Evolutionary conservation across 2,329 filamentous ascomycete genomes (phyloP), one percentile per base, ranked within the genome.

Genomic region (Alternaria rosae): DNA sequence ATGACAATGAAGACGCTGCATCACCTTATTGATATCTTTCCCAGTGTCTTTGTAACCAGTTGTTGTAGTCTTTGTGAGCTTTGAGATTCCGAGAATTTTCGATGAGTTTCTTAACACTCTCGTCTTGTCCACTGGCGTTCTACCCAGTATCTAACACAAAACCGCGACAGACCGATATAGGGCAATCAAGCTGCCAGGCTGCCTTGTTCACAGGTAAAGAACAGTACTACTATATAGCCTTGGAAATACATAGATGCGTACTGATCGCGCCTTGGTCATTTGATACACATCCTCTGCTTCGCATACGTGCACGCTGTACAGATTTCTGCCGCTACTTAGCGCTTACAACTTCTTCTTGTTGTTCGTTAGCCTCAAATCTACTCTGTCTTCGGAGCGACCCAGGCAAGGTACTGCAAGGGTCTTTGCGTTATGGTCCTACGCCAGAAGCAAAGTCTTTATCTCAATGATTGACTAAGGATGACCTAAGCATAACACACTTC

Each of bases 1-100:
- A 17, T 38, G 26, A 26, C 35, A 57, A 57, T 52, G 20, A 44
- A 52, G 35, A 52, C 44, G 55, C 25, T 57, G 30, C 23, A 30
- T 50, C 30, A 25, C n/a, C 15, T 20, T 48, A n/a, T 21, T 20
- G 15, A 4, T 28, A 43, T 15, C 12, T 17, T 26, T 47, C 17
- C 15, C 4, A 6, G 13, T 10, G 20, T 7, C 20, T 26, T 38
- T 10, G 20, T 45, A 42, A 47, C 28, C 5, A 12, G 21, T 15
- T 50, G 11, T 3, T 50, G 26, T 50, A 20, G 26, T 30, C 11
- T 13, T 21, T 15, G 26, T 21, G 17, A 12, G 11, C 15, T 28
- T 50, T 5, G 6, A 50, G 5, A 13, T 1, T 50, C 7, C 7
- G 12, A n/a, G 45, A 21, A 11, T 5, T 13, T 32, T 28, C 12